Conservation (phyloP, 176 grass and related monocot genomes). For the Raddia distichophylla region DNA sequence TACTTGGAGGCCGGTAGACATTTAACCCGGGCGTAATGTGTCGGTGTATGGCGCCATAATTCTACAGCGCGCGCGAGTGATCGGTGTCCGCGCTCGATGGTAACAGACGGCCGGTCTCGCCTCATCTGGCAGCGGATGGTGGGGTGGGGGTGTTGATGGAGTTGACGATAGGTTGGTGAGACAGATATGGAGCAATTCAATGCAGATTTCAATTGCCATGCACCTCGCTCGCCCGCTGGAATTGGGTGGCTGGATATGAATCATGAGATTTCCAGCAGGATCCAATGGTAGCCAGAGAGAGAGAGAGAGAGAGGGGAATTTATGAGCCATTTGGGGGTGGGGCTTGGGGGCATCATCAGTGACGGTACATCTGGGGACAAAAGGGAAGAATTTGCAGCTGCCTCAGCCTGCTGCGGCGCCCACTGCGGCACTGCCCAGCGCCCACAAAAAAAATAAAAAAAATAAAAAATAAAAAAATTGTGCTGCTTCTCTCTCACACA, state of each 20-base stretch:
- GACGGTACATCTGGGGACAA: slow-evolving; percentile 58
- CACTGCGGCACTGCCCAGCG: neutral
- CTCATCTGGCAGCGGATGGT: neutral
- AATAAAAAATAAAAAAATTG: neutral
- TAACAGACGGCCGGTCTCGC: no score
- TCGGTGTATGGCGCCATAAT: slow-evolving; percentile 6
- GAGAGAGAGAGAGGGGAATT: slow-evolving; percentile 26
- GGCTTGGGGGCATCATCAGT: slow-evolving; percentile 55
- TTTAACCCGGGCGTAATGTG: slow-evolving; percentile 5
- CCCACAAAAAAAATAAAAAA: neutral
- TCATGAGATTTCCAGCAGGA: slow-evolving; percentile 17
- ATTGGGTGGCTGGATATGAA: neutral
- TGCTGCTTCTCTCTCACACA: neutral
- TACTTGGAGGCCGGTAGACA: neutral
- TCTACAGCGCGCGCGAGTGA: neutral
- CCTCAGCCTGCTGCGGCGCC: slow-evolving; percentile 18
- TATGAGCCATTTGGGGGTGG: slow-evolving; percentile 38
- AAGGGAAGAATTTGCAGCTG: slow-evolving; percentile 54
- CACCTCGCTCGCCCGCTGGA: neutral
- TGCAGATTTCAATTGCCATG: slow-evolving; percentile 34
- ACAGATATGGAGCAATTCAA: slow-evolving; percentile 50
- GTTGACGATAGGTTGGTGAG: slow-evolving; percentile 48
- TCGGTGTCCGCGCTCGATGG: no score
- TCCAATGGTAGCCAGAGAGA: neutral
- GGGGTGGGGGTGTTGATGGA: neutral